Evolutionary conservation across 495 filamentous ascomycete species (phyloP), one percentile per base, ranked within the genome.

Genomic region (Talaromyces liani): DNA sequence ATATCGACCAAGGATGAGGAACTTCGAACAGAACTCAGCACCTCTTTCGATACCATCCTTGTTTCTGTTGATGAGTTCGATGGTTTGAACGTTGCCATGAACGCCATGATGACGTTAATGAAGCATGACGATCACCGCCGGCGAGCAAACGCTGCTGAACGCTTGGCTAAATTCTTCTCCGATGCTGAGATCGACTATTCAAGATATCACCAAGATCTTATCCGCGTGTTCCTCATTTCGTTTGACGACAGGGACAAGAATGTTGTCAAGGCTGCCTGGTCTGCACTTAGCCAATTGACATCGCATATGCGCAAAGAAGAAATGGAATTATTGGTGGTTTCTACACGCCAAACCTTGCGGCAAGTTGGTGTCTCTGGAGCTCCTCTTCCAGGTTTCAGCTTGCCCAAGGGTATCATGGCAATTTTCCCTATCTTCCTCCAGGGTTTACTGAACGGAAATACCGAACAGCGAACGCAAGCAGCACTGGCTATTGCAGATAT

Each of bases 321-420:
- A 75, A 98, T 98, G 94, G 94, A 98, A 71, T 84, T 89, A 0
- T 78, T 98, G n/a, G 92, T 93, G 8, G 79, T 85, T 65, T 92
- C 93, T 5, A 95, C 93, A 1, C 85, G 93, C 39, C 88, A 93
- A 69, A 84, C 90, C 1, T 78, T 98, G 56, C 84, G 89, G 61
- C 91, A 92, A 65, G 91, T 98, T 33, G 94, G 94, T 56, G 89
- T 96, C 16, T 76, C 93, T 54, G 95, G 95, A 5, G 83, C 87
- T 24, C 86, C 93, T 69, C 81, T 98, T 18, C 84, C 92, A 9
- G 94, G 94, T 27, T 98, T 98, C 79, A 84, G 87, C 61, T 78
- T 98, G 60, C 94, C 94, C 6, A 98, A 98, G 84, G 94, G 94
- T 61, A 97, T 98, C 82, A 97, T 91, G 72, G 91, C 95, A 61